phyloP scores from a whole-genome alignment of 192 early-diverging fungal species.

The Entomortierella lignicola region DNA sequence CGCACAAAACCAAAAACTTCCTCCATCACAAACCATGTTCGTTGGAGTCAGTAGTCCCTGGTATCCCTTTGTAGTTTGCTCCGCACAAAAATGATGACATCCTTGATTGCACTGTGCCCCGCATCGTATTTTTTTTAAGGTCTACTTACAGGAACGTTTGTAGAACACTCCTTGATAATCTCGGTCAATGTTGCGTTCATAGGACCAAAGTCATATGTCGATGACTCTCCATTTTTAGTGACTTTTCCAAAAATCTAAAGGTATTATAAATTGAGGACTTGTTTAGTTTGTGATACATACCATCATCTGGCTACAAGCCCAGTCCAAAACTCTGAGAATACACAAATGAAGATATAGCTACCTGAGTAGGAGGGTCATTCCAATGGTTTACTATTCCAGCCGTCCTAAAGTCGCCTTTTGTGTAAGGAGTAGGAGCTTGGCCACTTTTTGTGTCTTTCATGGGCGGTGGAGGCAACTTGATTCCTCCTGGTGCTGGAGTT shows the following conservation, averaged over 20 bases:
- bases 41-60: too few species aligned
- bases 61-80: too few species aligned
- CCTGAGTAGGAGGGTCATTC: conserved; percentile 66
- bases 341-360: conserved; percentile 4
- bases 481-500: conserved; percentile 21
- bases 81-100: too few species aligned
- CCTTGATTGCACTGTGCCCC: too few species aligned
- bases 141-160: conserved; percentile 35
- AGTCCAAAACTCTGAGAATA: too few species aligned
- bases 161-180: conserved; percentile 45
- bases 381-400: conserved; percentile 63
- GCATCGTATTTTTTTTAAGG: background rate
- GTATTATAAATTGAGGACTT: background rate
- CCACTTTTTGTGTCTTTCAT: conserved; percentile 18
- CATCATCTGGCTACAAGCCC: background rate
- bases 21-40: background rate
- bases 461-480: conserved; percentile 41
- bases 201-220: conserved; percentile 33
- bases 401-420: conserved; percentile 58
- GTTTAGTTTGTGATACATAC: background rate
- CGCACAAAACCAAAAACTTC: too few species aligned
- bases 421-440: conserved; percentile 26
- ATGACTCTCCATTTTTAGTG: conserved; percentile 4
- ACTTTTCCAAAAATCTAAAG: conserved; percentile 47
- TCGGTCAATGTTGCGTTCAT: conserved; percentile 32